Evolutionary conservation across 306 rosid species (phyloP).

Genomic region (Vigna nakashimae): DNA sequence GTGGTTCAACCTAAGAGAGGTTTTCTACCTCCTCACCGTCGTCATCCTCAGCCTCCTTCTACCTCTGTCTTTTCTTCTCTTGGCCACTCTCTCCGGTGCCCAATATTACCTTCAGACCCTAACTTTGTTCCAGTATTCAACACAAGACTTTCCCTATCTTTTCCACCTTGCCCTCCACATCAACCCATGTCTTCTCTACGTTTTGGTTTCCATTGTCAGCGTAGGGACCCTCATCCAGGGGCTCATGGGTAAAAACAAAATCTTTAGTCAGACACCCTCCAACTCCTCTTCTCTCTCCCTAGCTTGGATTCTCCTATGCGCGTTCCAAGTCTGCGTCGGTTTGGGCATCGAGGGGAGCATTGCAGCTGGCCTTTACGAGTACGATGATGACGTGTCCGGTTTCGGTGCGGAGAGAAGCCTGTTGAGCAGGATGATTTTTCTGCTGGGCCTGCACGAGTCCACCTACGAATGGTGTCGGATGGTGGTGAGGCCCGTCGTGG

Average conservation of each 20-base stretch:
- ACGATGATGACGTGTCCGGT: constrained; percentile 28
- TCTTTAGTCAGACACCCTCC: constrained; percentile 21
- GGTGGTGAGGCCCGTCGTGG: constrained; percentile 93
- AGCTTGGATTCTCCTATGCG: constrained; percentile 75
- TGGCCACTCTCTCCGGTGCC: constrained; percentile 61
- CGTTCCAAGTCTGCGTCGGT: constrained; percentile 75
- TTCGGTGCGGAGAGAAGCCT: constrained; percentile 48
- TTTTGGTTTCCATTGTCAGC: constrained; percentile 60
- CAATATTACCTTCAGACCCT: constrained; percentile 49
- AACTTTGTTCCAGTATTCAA: background rate
- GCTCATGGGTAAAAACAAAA: constrained; percentile 56
- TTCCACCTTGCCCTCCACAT: constrained; percentile 45
- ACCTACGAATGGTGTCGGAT: constrained; percentile 70
- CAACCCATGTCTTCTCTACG: constrained; percentile 62
- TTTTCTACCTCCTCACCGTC: constrained; percentile 63
- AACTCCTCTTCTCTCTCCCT: background rate
- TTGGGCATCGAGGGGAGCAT: constrained; percentile 71
- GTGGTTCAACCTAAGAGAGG: constrained; percentile 46
- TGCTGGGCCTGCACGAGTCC: constrained; percentile 84
- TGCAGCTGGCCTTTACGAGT: constrained; percentile 44
- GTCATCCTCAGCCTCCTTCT: constrained; percentile 74
- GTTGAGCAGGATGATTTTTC: constrained; percentile 60
- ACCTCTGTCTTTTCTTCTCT: constrained; percentile 82
- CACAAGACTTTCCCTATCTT: constrained; percentile 26
- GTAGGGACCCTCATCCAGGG: constrained; percentile 60